Conservation (phyloP, 192 early-diverging fungal genomes). For the Radiomyces spectabilis region DNA sequence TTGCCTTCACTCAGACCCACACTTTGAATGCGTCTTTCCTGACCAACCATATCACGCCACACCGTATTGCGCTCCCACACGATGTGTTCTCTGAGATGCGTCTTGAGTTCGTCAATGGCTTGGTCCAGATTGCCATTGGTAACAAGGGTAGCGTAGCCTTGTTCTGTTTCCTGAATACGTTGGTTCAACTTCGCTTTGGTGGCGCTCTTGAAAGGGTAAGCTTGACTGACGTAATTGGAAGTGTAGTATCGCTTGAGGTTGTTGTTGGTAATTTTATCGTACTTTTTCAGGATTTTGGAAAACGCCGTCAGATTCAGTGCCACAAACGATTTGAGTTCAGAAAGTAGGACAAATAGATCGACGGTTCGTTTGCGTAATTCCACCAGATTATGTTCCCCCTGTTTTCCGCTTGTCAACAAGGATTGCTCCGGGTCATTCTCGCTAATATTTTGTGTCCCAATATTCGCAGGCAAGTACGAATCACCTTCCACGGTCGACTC, state of each 20-base stretch:
- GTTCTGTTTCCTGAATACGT: conserved; percentile 50
- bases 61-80: conserved; percentile 96
- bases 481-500: conserved; percentile 23
- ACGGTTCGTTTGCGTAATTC: conserved; percentile 38
- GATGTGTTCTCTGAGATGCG: conserved; percentile 81
- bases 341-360: conserved; percentile 76
- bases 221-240: conserved; percentile 46
- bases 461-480: conserved; percentile 22
- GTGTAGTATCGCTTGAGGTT: conserved; percentile 71
- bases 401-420: background rate
- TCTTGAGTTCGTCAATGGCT: conserved; percentile 69
- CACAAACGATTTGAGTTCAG: conserved; percentile 82
- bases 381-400: background rate
- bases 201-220: conserved; percentile 61
- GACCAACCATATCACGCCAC: conserved; percentile 95
- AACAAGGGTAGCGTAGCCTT: conserved; percentile 58
- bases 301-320: conserved; percentile 90
- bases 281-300: conserved; percentile 95
- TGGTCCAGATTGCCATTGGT: conserved; percentile 52
- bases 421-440: conserved; percentile 13
- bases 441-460: conserved; percentile 22
- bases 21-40: conserved; percentile 71
- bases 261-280: conserved; percentile 84
- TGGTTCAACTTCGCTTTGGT: conserved; percentile 58
- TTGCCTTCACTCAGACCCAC: conserved; percentile 46